phyloP scores from a whole-genome alignment of 257 asterid species.

The Coffea canephora region DNA sequence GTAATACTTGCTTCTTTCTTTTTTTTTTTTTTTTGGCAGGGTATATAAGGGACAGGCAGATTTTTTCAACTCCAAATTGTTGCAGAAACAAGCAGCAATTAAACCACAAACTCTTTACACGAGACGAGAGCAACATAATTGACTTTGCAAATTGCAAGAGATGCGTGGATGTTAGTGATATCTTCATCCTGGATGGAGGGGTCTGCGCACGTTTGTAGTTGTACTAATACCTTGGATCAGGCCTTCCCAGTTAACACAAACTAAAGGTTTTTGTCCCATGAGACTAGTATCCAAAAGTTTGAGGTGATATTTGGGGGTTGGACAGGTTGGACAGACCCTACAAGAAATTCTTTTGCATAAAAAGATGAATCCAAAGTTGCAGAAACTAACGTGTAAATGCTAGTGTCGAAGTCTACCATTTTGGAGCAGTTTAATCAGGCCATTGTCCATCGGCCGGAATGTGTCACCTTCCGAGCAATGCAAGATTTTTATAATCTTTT shows the following conservation, averaged over 20 bases:
- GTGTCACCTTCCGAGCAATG: background rate
- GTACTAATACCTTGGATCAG: background rate
- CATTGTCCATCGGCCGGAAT: background rate
- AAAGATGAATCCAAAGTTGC: background rate
- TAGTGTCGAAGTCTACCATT: background rate
- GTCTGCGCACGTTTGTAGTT: background rate
- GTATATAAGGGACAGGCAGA: background rate
- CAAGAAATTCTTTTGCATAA: background rate
- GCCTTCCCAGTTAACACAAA: background rate
- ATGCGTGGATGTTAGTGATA: background rate
- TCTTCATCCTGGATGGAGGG: background rate
- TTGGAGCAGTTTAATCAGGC: background rate
- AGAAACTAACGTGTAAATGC: background rate
- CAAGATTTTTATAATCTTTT: background rate
- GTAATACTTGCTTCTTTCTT: too few species aligned
- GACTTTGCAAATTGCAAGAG: background rate
- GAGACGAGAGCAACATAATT: too few species aligned
- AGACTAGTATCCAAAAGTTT: background rate
- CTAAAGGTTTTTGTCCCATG: background rate
- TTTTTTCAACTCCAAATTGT: too few species aligned
- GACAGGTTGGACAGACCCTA: slow-evolving; percentile 12
- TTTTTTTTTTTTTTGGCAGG: background rate
- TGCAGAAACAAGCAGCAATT: background rate
- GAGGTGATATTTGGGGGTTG: slow-evolving; percentile 7
- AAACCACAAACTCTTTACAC: background rate